These are phyloP conservation scores for Aspergillus caelatus DNA, from an alignment of 2,329 filamentous ascomycete species.

Conservation along the genomic window DNA sequence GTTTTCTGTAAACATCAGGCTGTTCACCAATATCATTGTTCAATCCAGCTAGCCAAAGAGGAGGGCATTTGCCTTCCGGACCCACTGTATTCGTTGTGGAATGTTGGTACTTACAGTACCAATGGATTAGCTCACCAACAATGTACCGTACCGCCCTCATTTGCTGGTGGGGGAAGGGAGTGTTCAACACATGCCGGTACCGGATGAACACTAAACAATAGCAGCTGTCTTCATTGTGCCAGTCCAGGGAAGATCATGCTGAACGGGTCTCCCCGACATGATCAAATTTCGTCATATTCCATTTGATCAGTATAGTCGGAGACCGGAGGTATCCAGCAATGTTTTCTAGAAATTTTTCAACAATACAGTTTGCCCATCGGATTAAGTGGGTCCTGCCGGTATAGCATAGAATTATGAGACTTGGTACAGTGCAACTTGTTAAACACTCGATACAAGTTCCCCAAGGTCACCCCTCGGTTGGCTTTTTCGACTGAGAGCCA, in stretches of 20 bases:
- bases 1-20: background rate
- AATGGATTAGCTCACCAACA: background rate
- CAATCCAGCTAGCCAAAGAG: background rate
- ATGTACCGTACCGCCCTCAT: background rate
- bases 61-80: background rate
- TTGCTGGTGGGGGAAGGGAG: background rate
- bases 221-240: background rate
- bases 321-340: background rate
- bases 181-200: background rate
- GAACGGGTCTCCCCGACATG: background rate
- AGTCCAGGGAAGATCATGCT: background rate
- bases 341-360: background rate
- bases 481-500: background rate
- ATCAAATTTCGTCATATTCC: background rate
- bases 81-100: background rate
- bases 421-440: background rate
- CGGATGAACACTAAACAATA: background rate
- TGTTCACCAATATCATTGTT: background rate
- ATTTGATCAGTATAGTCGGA: background rate
- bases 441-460: background rate
- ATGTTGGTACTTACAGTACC: too few relatives aligned
- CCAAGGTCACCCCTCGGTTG: background rate
- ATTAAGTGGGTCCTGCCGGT: background rate
- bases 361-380: background rate
- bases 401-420: background rate